Evolutionary conservation across 345 rosid genomes (phyloP), one percentile per base, ranked within the genome.

Genomic region (Populus tremula): DNA sequence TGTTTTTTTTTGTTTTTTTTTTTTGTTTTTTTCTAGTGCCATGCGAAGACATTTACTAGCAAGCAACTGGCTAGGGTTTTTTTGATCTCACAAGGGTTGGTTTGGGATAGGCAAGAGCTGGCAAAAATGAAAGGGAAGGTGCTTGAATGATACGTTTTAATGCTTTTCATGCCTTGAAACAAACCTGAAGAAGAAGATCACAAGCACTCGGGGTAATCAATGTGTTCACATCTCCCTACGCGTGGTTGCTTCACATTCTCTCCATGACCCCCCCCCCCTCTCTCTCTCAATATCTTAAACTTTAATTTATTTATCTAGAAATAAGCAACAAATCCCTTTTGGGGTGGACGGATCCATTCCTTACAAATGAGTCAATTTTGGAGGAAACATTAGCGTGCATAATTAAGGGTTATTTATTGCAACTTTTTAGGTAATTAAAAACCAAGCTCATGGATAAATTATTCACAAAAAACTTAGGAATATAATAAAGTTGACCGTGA

Each of bases 241-340:
- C 65, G 69, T 66, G 59, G 76, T 69, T 80, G 50, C 23, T 69
- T 80, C 82, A 69, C 87, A 67, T 82, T 79, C 77, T 62, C 75
- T 67, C 78, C 83, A 76, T 67, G 81, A 70, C 71, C 21, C 49
- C 17, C 36, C 36, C 20, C 76, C 73, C 16, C 49, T 35, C 36
- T 47, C 20, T 80, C 73, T 31, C 49, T 35, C 36, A 41, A n/a
- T 71, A 53, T 71, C 67, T 38, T 61, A 17, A 76, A n/a, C 70
- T 77, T 27, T 69, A 25, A 39, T 45, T 72, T 73, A 68, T 67
- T 31, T 73, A 14, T 18, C 72, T 70, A 45, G 54, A 67, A 73
- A 77, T 33, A 11, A 27, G 67, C 79, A 79, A 5, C 50, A 36
- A 21, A 45, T 20, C 4, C 49, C 25, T 23, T 12, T 38, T 35